A percentile compares a stretch with the other conserved stretches of the same genome.
phyloP scores from a whole-genome alignment of 148 eudicot species.

The Vaccinium corymbosum region DNA sequence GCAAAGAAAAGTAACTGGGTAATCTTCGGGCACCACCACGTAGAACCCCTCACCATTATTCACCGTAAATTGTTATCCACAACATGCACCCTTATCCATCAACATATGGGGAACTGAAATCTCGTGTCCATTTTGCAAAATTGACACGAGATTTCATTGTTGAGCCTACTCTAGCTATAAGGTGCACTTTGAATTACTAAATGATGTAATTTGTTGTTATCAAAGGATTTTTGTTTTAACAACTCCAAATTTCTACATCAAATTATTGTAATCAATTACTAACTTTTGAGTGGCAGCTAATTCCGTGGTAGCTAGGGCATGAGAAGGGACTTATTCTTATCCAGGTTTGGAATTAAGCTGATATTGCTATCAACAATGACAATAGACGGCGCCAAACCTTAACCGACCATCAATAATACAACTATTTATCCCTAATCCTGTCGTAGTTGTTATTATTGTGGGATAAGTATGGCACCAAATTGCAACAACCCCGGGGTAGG shows the following conservation, averaged over 20 bases:
- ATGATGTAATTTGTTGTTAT: not conserved
- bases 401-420: not conserved
- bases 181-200: not conserved
- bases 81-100: no score
- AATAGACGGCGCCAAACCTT: slow-evolving; percentile 17
- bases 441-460: not conserved
- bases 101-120: no score
- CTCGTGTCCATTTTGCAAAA: no score
- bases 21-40: no score
- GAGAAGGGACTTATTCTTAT: not conserved
- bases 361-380: not conserved
- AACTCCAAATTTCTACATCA: not conserved
- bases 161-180: no score
- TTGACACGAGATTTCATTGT: no score
- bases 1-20: no score
- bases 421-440: not conserved
- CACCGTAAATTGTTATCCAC: no score
- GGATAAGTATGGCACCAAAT: slow-evolving; percentile 7
- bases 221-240: not conserved
- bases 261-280: no score
- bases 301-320: not conserved
- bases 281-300: not conserved
- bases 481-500: not conserved
- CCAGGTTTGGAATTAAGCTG: not conserved
- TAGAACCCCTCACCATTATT: no score